These are phyloP conservation scores for Plectosphaerella cucumerina DNA, from an alignment of 2,329 filamentous ascomycete genomes.

Conservation along the genomic window DNA sequence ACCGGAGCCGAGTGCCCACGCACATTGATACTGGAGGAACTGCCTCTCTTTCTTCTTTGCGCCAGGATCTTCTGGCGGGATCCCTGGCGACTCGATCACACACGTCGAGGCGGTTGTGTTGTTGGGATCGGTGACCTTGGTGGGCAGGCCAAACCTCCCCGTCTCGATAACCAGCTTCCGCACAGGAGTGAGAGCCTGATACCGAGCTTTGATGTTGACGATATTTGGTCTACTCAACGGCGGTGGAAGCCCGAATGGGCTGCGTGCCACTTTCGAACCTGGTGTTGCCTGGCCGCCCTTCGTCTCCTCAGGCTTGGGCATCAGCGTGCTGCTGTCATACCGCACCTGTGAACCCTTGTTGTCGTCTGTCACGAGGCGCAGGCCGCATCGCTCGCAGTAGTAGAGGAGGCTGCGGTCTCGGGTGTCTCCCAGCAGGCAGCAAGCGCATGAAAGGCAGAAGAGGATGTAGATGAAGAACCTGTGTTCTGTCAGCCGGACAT, in stretches of 20 bases:
- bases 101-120: not conserved
- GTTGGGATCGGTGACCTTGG: not conserved
- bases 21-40: not conserved
- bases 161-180: not conserved
- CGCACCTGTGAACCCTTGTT: not conserved
- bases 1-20: not conserved
- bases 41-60: not conserved
- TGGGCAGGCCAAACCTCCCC: not conserved
- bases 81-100: not conserved
- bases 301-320: not conserved
- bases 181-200: not conserved
- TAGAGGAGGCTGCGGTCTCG: not conserved
- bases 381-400: not conserved
- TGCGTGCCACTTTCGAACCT: not conserved
- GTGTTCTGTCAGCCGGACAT: not conserved
- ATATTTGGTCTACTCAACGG: not conserved
- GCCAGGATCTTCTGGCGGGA: not conserved
- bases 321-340: not conserved
- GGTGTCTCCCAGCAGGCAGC: not conserved
- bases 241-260: not conserved
- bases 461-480: not conserved
- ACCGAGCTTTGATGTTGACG: not conserved
- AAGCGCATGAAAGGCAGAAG: not conserved
- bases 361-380: not conserved
- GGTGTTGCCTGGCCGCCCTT: not conserved